These are phyloP conservation scores for Neurospora sp. DNA, from an alignment of 495 filamentous ascomycete genomes.

Conservation along the genomic window DNA sequence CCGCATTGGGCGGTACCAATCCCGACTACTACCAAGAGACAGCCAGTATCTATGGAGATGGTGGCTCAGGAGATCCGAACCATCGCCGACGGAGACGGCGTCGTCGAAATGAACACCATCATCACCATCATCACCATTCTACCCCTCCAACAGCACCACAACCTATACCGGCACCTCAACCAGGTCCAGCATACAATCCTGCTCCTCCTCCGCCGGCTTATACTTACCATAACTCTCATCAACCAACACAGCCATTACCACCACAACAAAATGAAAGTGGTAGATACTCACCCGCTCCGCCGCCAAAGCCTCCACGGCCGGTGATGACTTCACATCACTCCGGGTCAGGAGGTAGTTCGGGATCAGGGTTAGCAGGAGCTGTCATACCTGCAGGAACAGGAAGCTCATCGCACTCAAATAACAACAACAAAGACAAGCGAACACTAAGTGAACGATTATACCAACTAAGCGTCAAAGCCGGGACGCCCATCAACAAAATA, in stretches of 20 bases:
- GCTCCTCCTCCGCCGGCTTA: not conserved
- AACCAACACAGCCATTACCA: not conserved
- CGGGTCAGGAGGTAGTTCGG: not conserved
- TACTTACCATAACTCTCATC: not conserved
- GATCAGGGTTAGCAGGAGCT: not conserved
- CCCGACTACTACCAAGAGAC: constrained; percentile 13
- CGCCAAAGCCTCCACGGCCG: constrained; percentile 5
- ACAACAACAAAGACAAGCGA: constrained; percentile 4
- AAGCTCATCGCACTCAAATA: not conserved
- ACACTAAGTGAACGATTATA: constrained; percentile 19
- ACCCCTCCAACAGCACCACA: not conserved
- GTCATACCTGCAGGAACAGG: not conserved
- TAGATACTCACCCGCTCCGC: not conserved
- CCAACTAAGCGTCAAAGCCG: constrained; percentile 24
- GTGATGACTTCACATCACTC: not conserved
- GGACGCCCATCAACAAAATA: constrained; percentile 62
- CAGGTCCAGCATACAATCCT: not conserved
- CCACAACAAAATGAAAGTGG: not conserved
- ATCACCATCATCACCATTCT: not conserved
- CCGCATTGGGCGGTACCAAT: constrained; percentile 5
- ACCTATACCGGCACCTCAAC: not conserved
- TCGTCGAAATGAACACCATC: not conserved
- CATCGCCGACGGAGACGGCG: not conserved
- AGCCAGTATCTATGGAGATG: constrained; percentile 2
- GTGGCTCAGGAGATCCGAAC: not conserved